Percentiles rank a stretch among this genome's conserved stretches.
Evolutionary conservation across 306 rosid species (phyloP).

Genomic region (Sphenostylis stenocarpa): DNA sequence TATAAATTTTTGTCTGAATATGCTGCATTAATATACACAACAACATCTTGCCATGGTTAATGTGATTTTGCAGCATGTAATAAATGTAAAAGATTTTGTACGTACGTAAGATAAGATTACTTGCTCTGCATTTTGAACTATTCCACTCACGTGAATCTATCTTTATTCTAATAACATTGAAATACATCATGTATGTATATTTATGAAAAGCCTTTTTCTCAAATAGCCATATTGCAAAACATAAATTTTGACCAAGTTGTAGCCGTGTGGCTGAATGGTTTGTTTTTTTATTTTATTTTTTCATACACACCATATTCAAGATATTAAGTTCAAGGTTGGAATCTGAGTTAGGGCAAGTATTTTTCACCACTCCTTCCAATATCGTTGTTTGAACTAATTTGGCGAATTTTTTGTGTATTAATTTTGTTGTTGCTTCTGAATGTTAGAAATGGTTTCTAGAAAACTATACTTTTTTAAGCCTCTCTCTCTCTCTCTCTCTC

Average conservation of each 20-base stretch:
- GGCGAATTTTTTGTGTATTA: not conserved
- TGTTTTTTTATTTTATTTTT: not conserved
- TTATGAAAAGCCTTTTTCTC: not conserved
- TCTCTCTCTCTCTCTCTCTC: too few species aligned
- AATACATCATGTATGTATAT: not conserved
- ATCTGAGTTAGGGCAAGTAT: not conserved
- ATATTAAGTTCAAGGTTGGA: not conserved
- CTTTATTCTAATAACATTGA: not conserved
- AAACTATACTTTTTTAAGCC: too few species aligned
- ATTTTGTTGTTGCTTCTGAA: not conserved
- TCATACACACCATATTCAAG: not conserved
- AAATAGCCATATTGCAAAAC: not conserved
- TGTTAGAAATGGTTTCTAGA: too few species aligned
- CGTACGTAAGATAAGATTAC: not conserved
- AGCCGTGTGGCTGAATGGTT: not conserved
- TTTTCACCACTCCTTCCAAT: not conserved
- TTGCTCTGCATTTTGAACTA: constrained; percentile 12
- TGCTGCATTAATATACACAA: not conserved
- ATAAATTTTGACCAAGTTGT: not conserved
- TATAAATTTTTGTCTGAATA: too few species aligned
- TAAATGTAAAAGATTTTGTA: too few species aligned
- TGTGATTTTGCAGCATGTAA: not conserved
- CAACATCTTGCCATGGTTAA: not conserved
- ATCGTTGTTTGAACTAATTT: constrained; percentile 3
- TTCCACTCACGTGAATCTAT: constrained; percentile 5